Evolutionary conservation across 768 basidiomycete genomes (phyloP).

Genomic region (Boletus rufocinnamomeus): DNA sequence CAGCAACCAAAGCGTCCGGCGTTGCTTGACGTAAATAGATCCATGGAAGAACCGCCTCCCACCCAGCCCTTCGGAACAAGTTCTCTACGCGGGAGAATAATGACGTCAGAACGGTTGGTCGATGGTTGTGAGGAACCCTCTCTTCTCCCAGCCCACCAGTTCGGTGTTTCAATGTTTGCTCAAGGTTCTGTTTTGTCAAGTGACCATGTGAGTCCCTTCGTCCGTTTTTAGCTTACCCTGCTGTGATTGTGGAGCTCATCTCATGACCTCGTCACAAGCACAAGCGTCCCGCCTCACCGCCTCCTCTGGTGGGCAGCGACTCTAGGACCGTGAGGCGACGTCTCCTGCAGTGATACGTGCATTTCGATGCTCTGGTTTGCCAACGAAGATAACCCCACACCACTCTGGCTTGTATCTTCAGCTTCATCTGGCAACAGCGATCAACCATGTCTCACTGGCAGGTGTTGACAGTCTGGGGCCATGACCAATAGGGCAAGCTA

Average conservation of each 20-base stretch:
- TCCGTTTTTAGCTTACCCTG: neutral
- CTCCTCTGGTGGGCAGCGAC: neutral
- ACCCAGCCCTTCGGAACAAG: conserved; percentile 47
- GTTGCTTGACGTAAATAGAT: neutral
- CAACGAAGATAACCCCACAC: neutral
- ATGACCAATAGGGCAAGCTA: too few relatives aligned
- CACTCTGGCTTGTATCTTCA: neutral
- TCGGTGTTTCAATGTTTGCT: conserved; percentile 21
- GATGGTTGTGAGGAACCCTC: conserved; percentile 1
- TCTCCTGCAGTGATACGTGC: conserved; percentile 8
- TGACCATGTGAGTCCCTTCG: conserved; percentile 14
- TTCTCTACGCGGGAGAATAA: conserved; percentile 26
- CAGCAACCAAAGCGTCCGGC: neutral
- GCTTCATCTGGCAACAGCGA: neutral
- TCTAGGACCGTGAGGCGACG: conserved; percentile 16
- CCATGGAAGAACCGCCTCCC: conserved; percentile 19
- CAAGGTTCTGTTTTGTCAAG: conserved; percentile 12
- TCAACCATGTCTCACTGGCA: neutral
- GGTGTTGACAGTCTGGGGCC: neutral
- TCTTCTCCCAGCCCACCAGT: neutral
- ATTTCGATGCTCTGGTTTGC: neutral
- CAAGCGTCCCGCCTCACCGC: conserved; percentile 19
- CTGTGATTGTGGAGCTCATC: conserved; percentile 6
- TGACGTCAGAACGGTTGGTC: neutral
- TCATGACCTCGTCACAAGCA: conserved; percentile 4